Base-by-base conservation (phyloP, 345 rosid species). In the Balakata baccata region DNA sequence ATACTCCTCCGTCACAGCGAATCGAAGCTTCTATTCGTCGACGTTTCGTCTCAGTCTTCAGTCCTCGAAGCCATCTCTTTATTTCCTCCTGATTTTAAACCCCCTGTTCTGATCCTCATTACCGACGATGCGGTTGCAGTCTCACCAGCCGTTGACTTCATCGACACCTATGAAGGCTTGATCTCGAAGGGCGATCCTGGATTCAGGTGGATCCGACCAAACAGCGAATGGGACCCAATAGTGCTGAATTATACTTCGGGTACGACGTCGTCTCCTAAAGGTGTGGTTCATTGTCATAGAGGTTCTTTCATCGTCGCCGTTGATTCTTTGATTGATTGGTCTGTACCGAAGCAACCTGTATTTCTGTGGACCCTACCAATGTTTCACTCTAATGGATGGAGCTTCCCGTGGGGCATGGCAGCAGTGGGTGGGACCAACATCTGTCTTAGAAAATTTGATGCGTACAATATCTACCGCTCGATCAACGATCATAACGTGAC, bases 311-410 rank as follows among this genome's bases (percentile, higher is more conserved):
- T 63, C 23, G 38, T 52, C 38, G 9, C 81, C 66, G 47, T 73
- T 0, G 64, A 23, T 5, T 51, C 69, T 2, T 5, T 73, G 11
- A 45, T 78, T 20, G 77, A 73, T 6, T 78, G 81, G 81, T 29
- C 59, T 0, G 37, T 78, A 0, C 74, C 77, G 0, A 78, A 73
- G 2, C 73, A 53, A 6, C 74, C 81, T 0, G 52, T 73, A 0
- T 78, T 52, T 37, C 29, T 73, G 11, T 73, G 77, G 77, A 67
- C 81, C 70, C 74, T 78, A n/a, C 81, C 81, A 0, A 78, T 78
- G 41, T 73, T 78, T 64, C 81, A 78, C 74, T 25, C 58, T 5
- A 78, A 78, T 13, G 81, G 81, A 25, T 78, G 77, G 81, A 67
- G 70, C 56, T 78, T 20, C 51, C 50, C 77, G 9, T 78, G 81